Percentiles rank a stretch among this genome's conserved stretches.
Conservation (phyloP, 768 basidiomycete species). For the Collybia sordida region DNA sequence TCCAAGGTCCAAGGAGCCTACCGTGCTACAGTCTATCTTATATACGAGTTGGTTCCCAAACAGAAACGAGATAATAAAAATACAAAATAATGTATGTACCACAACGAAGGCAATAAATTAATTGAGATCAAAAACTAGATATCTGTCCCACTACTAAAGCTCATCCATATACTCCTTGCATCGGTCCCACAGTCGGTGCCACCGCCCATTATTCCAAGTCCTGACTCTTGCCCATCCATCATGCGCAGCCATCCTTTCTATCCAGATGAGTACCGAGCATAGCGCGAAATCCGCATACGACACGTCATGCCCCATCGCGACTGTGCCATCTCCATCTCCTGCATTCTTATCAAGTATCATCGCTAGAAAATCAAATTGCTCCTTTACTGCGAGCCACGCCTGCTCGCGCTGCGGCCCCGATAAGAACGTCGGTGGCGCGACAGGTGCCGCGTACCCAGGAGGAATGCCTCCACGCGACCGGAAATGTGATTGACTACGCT, state of each 20-base stretch:
- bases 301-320: constrained; percentile 64
- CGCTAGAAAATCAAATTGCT: constrained; percentile 67
- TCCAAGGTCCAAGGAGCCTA: no score
- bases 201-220: constrained; percentile 69
- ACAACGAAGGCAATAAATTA: no score
- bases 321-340: constrained; percentile 61
- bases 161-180: constrained; percentile 73
- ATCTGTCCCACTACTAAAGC: constrained; percentile 19
- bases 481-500: constrained; percentile 55
- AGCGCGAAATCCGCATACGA: constrained; percentile 76
- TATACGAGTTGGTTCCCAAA: no score
- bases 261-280: constrained; percentile 72
- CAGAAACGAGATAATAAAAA: no score
- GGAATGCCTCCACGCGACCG: constrained; percentile 12
- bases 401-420: constrained; percentile 54
- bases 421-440: constrained; percentile 16
- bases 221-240: constrained; percentile 72
- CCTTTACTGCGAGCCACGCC: constrained; percentile 62
- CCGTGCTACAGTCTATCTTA: no score
- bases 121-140: no score
- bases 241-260: constrained; percentile 68
- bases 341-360: constrained; percentile 66
- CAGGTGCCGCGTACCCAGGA: constrained; percentile 7
- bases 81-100: no score
- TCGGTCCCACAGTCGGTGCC: constrained; percentile 60